Evolutionary conservation across 2,329 filamentous ascomycete species (phyloP).

Genomic region (Pestalotiopsis sp.): DNA sequence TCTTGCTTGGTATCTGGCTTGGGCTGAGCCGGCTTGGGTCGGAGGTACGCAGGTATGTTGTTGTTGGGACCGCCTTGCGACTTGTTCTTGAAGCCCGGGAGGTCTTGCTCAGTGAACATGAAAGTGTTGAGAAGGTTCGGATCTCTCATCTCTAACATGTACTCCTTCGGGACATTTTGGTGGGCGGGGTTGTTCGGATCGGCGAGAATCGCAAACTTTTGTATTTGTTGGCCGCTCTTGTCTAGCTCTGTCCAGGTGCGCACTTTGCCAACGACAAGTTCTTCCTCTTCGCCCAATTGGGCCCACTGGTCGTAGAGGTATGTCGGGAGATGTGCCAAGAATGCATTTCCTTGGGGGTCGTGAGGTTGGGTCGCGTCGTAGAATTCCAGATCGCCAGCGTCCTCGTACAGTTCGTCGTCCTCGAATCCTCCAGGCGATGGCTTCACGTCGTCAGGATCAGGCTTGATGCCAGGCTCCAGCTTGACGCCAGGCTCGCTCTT

Average conservation of each 20-base stretch:
- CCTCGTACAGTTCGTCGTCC: conserved; percentile 71
- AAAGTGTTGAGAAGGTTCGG: conserved; percentile 79
- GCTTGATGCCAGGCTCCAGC: conserved; percentile 26
- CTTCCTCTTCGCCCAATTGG: conserved; percentile 76
- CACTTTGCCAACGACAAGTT: conserved; percentile 80
- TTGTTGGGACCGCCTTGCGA: conserved; percentile 60
- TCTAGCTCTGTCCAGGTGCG: conserved; percentile 58
- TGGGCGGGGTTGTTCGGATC: conserved; percentile 67
- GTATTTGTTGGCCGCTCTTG: conserved; percentile 50
- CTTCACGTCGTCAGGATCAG: conserved; percentile 37
- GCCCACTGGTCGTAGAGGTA: conserved; percentile 82
- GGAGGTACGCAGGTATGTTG: conserved; percentile 61
- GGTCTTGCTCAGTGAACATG: conserved; percentile 91
- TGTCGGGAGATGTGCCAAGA: conserved; percentile 77
- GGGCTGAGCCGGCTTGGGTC: conserved; percentile 45
- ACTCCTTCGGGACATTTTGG: conserved; percentile 81
- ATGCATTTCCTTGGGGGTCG: conserved; percentile 52
- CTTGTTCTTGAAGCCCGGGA: conserved; percentile 73
- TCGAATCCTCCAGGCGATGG: conserved; percentile 46
- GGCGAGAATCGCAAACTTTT: conserved; percentile 68
- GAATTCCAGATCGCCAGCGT: conserved; percentile 61
- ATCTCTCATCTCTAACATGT: conserved; percentile 72
- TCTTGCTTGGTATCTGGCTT: conserved; percentile 36
- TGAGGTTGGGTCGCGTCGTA: conserved; percentile 46
- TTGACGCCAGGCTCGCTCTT: conserved; percentile 10